Evolutionary conservation across 176 grass and related monocot genomes (phyloP).

Genomic region (Carex myosuroides): DNA sequence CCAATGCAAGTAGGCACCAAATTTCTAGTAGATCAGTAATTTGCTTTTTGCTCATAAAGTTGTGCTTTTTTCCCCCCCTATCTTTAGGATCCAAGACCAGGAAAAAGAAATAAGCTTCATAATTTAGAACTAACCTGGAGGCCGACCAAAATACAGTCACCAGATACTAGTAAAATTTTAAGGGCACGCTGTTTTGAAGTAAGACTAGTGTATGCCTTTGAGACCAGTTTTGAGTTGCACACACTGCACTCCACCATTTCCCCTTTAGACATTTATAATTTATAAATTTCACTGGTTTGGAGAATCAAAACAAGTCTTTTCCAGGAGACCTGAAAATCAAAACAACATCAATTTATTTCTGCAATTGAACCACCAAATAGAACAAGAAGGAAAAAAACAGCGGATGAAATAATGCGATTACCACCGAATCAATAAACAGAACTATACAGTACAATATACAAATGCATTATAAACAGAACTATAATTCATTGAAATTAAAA

Average conservation of each 20-base stretch:
- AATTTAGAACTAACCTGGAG: constrained; percentile 50
- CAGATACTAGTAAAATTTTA: constrained; percentile 66
- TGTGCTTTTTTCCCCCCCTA: no score
- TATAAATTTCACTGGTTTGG: not conserved
- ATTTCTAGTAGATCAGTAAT: not conserved
- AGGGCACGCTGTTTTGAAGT: constrained; percentile 68
- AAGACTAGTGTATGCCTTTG: constrained; percentile 73
- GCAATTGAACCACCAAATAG: not conserved
- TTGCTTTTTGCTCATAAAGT: not conserved
- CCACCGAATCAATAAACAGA: not conserved
- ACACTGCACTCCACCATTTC: constrained; percentile 69
- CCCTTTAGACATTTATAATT: constrained; percentile 14
- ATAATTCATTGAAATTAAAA: not conserved
- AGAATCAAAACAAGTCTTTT: not conserved
- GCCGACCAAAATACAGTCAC: constrained; percentile 77
- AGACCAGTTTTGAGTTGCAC: constrained; percentile 79
- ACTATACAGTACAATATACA: not conserved
- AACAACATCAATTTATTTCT: not conserved
- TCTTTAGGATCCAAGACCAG: not conserved
- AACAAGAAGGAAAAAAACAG: not conserved
- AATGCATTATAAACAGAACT: not conserved
- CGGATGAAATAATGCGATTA: not conserved
- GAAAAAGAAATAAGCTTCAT: not conserved
- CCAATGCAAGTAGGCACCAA: not conserved
- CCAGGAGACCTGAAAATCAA: not conserved